Evolutionary conservation across 163 green algal species (phyloP).

Genomic region (Chlamydomonas reinhardtii): DNA sequence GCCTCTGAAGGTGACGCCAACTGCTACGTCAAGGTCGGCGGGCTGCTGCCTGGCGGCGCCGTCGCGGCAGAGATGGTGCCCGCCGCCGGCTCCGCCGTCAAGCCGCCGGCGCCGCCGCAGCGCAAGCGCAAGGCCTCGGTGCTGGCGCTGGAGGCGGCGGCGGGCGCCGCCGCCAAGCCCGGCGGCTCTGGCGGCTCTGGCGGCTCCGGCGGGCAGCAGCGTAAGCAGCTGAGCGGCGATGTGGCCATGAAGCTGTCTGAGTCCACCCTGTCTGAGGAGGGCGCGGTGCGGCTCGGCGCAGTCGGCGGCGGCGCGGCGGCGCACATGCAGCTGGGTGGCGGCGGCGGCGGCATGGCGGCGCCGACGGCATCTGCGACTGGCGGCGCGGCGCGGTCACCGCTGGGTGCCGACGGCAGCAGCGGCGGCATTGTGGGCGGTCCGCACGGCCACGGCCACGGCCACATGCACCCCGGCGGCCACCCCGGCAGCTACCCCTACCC

Average conservation of each 20-base stretch:
- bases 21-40: slow-evolving; percentile 46
- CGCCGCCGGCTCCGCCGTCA: background rate
- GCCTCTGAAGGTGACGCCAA: slow-evolving; percentile 42
- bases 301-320: background rate
- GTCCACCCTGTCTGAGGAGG: background rate
- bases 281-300: background rate
- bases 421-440: too few relatives aligned
- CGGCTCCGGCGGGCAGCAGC: too few relatives aligned
- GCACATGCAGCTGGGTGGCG: background rate
- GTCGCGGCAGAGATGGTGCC: background rate
- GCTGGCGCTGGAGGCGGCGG: background rate
- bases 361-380: too few relatives aligned
- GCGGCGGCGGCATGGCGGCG: too few relatives aligned
- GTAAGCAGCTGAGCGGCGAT: too few relatives aligned
- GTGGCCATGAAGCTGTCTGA: background rate
- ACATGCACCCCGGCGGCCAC: background rate
- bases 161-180: background rate
- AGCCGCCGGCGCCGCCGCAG: background rate
- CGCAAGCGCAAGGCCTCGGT: slow-evolving; percentile 26
- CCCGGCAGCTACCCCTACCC: too few relatives aligned
- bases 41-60: background rate
- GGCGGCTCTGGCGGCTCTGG: too few relatives aligned
- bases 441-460: too few relatives aligned
- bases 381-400: too few relatives aligned
- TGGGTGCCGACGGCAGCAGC: too few relatives aligned